phyloP scores from a whole-genome alignment of 768 basidiomycete genomes.

The Panellus pusillus region DNA sequence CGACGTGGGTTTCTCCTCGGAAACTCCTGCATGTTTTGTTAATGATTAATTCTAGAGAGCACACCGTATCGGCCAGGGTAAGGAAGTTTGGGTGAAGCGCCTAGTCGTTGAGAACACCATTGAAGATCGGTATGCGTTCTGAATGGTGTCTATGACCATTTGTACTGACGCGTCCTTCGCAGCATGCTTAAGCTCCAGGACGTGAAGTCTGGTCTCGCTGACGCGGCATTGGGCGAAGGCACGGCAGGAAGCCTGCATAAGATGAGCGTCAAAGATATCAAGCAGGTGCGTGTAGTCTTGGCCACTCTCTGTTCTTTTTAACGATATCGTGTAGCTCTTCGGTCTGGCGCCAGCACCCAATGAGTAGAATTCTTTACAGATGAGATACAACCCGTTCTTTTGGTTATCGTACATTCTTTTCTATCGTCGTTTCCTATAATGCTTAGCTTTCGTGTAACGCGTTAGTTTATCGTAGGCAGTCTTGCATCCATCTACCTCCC shows the following conservation, averaged over 20 bases:
- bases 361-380: too few species aligned
- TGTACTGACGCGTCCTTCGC: neutral
- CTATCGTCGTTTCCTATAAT: too few species aligned
- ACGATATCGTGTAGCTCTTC: slow-evolving; percentile 32
- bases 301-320: neutral
- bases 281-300: slow-evolving; percentile 43
- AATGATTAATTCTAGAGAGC: slow-evolving; percentile 45
- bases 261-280: slow-evolving; percentile 69
- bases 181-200: slow-evolving; percentile 73
- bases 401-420: too few species aligned
- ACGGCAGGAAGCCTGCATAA: slow-evolving; percentile 59
- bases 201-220: slow-evolving; percentile 63
- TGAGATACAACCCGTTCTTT: too few species aligned
- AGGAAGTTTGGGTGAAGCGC: slow-evolving; percentile 66
- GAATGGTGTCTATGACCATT: neutral
- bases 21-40: slow-evolving; percentile 7
- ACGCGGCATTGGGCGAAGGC: slow-evolving; percentile 73
- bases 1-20: slow-evolving; percentile 27
- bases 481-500: too few species aligned
- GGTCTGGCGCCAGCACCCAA: slow-evolving; percentile 28
- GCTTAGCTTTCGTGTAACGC: too few species aligned
- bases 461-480: too few species aligned
- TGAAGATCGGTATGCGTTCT: slow-evolving; percentile 64
- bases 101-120: slow-evolving; percentile 67
- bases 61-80: slow-evolving; percentile 71